Percentiles rank a stretch among this genome's conserved stretches.
Conservation (phyloP, 257 asterid species). For the Thymus quinquecostatus region DNA sequence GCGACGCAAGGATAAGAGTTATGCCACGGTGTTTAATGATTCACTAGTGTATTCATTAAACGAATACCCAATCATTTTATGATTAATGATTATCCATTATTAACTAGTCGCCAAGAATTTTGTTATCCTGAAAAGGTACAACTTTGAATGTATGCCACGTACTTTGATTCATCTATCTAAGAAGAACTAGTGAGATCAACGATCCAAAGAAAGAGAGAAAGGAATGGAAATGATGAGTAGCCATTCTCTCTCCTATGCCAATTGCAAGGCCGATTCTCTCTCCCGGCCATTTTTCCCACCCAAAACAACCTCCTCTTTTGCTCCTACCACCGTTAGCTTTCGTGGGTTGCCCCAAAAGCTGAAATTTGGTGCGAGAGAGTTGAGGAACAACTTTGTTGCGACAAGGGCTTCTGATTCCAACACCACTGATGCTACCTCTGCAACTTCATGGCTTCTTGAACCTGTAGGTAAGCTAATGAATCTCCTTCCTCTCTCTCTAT, state of each 20-base stretch:
- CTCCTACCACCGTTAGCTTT: constrained; percentile 41
- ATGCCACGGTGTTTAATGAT: too few species aligned
- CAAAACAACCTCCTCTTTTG: constrained; percentile 35
- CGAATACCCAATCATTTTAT: too few species aligned
- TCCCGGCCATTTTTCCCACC: constrained; percentile 36
- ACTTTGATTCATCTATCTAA: constrained; percentile 14
- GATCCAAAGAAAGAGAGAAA: neutral
- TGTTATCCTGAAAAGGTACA: constrained; percentile 25
- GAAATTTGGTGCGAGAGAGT: constrained; percentile 40
- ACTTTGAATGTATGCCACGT: constrained; percentile 41
- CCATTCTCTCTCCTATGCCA: constrained; percentile 33
- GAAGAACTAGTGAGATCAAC: neutral
- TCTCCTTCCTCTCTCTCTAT: neutral
- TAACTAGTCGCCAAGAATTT: neutral
- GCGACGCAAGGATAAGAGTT: too few species aligned
- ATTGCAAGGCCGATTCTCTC: constrained; percentile 30
- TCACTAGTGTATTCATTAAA: too few species aligned
- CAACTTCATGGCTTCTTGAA: constrained; percentile 73
- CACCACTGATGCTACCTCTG: constrained; percentile 41
- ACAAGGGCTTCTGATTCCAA: constrained; percentile 54
- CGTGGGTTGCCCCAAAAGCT: constrained; percentile 55
- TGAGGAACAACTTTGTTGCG: constrained; percentile 52
- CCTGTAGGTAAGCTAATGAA: constrained; percentile 55
- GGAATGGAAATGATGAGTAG: constrained; percentile 39
- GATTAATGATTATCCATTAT: too few species aligned